Evolutionary conservation across 345 rosid species (phyloP).

Genomic region (Lagerstroemia speciosa): DNA sequence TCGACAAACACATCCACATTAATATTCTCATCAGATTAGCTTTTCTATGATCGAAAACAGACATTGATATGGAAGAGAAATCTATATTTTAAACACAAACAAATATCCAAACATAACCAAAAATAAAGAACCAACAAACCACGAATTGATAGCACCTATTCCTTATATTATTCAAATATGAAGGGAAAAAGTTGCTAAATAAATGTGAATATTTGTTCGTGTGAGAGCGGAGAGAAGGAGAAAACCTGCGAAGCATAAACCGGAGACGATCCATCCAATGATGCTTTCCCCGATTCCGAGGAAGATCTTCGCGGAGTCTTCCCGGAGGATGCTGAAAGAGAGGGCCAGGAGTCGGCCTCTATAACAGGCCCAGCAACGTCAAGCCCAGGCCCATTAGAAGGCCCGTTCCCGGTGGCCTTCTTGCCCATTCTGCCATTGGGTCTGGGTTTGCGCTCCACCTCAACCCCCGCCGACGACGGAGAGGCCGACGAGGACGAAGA

Average conservation of each 20-base stretch:
- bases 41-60: background rate
- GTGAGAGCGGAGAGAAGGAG: background rate
- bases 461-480: constrained; percentile 24
- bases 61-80: background rate
- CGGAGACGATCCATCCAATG: constrained; percentile 37
- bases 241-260: constrained; percentile 29
- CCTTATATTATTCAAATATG: background rate
- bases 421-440: constrained; percentile 46
- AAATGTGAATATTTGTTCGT: too few species aligned
- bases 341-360: constrained; percentile 62
- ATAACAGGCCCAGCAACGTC: constrained; percentile 42
- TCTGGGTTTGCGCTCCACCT: constrained; percentile 27
- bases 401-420: constrained; percentile 68
- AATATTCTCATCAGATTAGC: too few species aligned
- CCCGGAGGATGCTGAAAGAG: constrained; percentile 42
- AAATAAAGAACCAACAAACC: background rate
- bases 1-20: background rate
- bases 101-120: background rate
- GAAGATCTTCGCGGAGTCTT: constrained; percentile 34
- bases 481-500: constrained; percentile 14
- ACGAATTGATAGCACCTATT: background rate
- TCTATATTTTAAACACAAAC: background rate
- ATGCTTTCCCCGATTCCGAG: constrained; percentile 32
- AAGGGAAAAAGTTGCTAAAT: background rate
- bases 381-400: constrained; percentile 32